Evolutionary conservation across 2,329 filamentous ascomycete species (phyloP).

Genomic region (Periconia sp.): DNA sequence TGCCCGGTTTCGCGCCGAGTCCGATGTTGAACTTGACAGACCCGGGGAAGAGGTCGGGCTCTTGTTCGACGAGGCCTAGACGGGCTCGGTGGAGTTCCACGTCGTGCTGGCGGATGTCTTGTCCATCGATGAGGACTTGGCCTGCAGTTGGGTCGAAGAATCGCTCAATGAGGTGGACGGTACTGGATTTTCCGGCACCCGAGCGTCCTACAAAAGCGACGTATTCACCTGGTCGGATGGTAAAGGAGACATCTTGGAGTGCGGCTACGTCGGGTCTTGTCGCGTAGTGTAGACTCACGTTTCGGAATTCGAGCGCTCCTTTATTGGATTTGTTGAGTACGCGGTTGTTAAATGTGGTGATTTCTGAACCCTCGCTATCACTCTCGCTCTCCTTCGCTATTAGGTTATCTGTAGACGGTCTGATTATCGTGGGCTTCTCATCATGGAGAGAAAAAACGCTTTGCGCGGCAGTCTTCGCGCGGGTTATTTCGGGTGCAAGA

Average conservation of each 20-base stretch:
- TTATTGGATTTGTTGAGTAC: conserved; percentile 1
- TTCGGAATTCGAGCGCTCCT: conserved; percentile 37
- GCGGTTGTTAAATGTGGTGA: no score
- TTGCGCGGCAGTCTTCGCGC: conserved; percentile 48
- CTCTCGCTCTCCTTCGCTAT: no score
- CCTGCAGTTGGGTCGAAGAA: conserved; percentile 49
- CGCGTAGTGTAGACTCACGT: conserved; percentile 36
- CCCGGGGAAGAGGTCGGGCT: conserved; percentile 49
- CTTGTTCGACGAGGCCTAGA: conserved; percentile 49
- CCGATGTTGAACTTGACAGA: conserved; percentile 48
- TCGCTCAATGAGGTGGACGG: conserved; percentile 49
- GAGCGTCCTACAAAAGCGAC: conserved; percentile 49
- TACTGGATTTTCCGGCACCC: conserved; percentile 51
- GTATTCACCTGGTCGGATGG: conserved; percentile 41
- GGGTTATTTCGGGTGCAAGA: conserved; percentile 48
- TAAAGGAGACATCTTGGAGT: conserved; percentile 43
- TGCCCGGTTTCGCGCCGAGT: conserved; percentile 40
- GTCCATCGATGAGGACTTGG: conserved; percentile 43
- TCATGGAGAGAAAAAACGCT: conserved; percentile 48
- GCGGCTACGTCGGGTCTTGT: conserved; percentile 32
- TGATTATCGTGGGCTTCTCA: conserved; percentile 43
- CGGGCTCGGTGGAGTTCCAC: conserved; percentile 42
- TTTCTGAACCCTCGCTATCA: no score
- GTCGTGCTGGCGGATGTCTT: conserved; percentile 43
- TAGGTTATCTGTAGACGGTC: background rate